Evolutionary conservation across 179 eudicot species (phyloP), one percentile per base, ranked within the genome.

Genomic region (Heliamphora pulchella): DNA sequence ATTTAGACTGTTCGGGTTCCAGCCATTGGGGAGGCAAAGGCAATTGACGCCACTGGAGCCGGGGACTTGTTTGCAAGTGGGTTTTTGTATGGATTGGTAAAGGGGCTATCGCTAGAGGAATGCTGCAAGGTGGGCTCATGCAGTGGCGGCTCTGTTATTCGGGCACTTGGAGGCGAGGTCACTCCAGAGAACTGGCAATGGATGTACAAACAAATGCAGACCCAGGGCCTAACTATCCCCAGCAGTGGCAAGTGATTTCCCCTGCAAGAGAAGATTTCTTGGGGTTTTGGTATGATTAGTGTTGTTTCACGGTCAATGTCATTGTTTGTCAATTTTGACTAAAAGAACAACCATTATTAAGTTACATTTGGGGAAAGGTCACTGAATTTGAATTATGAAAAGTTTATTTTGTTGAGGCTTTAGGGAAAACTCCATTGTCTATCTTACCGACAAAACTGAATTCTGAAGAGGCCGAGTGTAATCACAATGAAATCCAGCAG

Each of bases 21-120:
- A 2, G 99, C 99, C 18, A 88, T 91, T 74, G 94, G 94, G 54
- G 94, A 92, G 81, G 53, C 94, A 2, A 89, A 88, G 66, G 92
- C 91, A 3, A 82, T 84, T 8, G 99, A 96, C 79, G 92, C 99
- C 59, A 96, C 99, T 0, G 99, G 99, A 74, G 99, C 99, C 3
- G 99, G 99, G 5, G 99, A 96, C 84, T 92, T 96, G 31, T 96
- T 96, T 81, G 98, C 99, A 1, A 85, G 97, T 43, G 99, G 99
- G 57, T 96, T 96, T 84, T 79, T 96, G 78, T 96, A 96, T 47
- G 98, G 99, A 57, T 78, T 96, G 82, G 87, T 94, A 54, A 92
- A 89, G 58, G 98, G 97, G 77, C 71, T 92, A 18, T 82, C 96
- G 3, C 87, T 96, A 2, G 98, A 94, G 71, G 93, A 94, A 39